Evolutionary conservation across 352 stramenopile species (phyloP).

Genomic region (Globisporangium lucens): DNA sequence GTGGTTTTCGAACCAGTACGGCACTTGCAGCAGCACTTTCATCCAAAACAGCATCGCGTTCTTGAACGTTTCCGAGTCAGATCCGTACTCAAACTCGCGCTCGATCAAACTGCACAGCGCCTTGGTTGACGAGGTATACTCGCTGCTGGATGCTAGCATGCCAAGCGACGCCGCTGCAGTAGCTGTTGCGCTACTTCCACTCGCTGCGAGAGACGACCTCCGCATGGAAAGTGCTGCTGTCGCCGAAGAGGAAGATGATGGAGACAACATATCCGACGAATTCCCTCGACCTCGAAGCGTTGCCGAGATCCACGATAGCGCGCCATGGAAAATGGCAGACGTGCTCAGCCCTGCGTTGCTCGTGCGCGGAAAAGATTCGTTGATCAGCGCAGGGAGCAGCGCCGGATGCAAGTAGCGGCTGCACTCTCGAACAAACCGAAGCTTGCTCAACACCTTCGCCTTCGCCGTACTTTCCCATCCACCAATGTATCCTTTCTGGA

Average conservation of each 20-base stretch:
- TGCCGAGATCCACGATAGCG: conserved; percentile 60
- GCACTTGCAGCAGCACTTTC: conserved; percentile 60
- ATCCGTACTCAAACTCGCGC: conserved; percentile 59
- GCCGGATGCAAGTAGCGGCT: conserved; percentile 64
- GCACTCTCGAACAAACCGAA: conserved; percentile 75
- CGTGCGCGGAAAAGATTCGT: conserved; percentile 50
- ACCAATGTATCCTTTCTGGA: conserved; percentile 80
- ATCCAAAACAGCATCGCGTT: conserved; percentile 59
- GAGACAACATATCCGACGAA: conserved; percentile 30
- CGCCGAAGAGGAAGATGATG: conserved; percentile 25
- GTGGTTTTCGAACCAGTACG: conserved; percentile 77
- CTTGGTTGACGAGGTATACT: conserved; percentile 54
- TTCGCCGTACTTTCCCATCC: conserved; percentile 75
- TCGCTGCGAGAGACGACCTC: conserved; percentile 46
- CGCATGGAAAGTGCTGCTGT: conserved; percentile 43
- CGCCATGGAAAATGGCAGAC: conserved; percentile 50
- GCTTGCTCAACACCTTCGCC: conserved; percentile 53
- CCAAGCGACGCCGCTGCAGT: conserved; percentile 40
- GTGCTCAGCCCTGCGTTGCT: conserved; percentile 48
- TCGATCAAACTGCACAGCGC: conserved; percentile 52
- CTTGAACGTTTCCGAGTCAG: conserved; percentile 30
- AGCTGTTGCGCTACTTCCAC: conserved; percentile 17
- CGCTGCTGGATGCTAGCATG: conserved; percentile 36
- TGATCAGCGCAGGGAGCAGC: conserved; percentile 58
- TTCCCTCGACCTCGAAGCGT: conserved; percentile 37